Evolutionary conservation across 2,329 filamentous ascomycete species (phyloP).

Genomic region (Spiromastix sp.): DNA sequence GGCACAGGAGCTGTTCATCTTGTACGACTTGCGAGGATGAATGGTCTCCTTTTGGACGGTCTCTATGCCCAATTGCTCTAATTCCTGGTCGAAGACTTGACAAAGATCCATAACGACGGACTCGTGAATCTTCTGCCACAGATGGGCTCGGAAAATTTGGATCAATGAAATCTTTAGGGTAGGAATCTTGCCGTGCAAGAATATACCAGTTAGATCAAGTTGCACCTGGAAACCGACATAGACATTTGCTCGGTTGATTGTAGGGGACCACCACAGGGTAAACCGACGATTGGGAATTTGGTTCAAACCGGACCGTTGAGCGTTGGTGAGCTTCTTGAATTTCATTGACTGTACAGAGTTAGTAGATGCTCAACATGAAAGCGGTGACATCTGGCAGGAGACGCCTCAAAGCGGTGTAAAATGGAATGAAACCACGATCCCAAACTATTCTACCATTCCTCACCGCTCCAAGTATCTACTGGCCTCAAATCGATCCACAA

Average conservation of each 20-base stretch:
- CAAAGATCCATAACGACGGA: constrained; percentile 98
- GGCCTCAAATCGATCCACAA: too few relatives aligned
- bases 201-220: constrained; percentile 93
- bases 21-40: constrained; percentile 97
- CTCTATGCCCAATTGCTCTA: constrained; percentile 92
- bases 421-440: too few relatives aligned
- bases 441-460: too few relatives aligned
- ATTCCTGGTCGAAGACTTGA: constrained; percentile 94
- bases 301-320: constrained; percentile 90
- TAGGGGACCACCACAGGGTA: constrained; percentile 93
- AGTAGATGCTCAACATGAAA: not conserved
- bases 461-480: too few relatives aligned
- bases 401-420: too few relatives aligned
- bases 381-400: too few relatives aligned
- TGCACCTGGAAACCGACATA: constrained; percentile 99
- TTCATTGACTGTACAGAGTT: constrained; percentile 56
- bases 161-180: constrained; percentile 97
- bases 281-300: constrained; percentile 98
- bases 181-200: constrained; percentile 97
- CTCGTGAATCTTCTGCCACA: constrained; percentile 99
- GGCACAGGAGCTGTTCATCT: constrained; percentile 99
- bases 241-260: constrained; percentile 90
- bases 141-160: constrained; percentile 97
- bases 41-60: constrained; percentile 99
- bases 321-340: constrained; percentile 98